Conservation (phyloP, 2,329 filamentous ascomycete species). For the Chrysoporthe cubensis region DNA sequence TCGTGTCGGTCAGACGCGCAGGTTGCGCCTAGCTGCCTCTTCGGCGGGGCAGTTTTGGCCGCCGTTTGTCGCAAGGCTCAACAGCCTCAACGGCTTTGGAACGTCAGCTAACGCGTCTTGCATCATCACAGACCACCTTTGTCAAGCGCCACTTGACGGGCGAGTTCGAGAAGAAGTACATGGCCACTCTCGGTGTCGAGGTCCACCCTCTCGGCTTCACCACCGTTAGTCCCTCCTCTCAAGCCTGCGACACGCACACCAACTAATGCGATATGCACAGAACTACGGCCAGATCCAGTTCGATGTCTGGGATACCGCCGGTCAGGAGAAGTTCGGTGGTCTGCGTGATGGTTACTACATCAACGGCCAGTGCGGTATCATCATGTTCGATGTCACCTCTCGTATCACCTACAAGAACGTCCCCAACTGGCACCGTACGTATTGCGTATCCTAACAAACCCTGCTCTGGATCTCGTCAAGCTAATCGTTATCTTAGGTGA, state of each 20-base stretch:
- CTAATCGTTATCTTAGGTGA: slow-evolving; percentile 66
- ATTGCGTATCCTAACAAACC: neutral
- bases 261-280: slow-evolving; percentile 45
- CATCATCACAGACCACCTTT: slow-evolving; percentile 82
- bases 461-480: neutral
- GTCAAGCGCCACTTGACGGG: slow-evolving; percentile 99
- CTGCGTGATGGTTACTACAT: slow-evolving; percentile 99
- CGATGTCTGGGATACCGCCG: slow-evolving; percentile 98
- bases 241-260: slow-evolving; percentile 32
- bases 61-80: slow-evolving; percentile 30
- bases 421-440: slow-evolving; percentile 99
- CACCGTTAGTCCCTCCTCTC: slow-evolving; percentile 70
- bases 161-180: slow-evolving; percentile 99
- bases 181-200: slow-evolving; percentile 98
- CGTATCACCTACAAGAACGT: slow-evolving; percentile 99
- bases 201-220: slow-evolving; percentile 98
- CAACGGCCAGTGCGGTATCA: slow-evolving; percentile 99
- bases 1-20: slow-evolving; percentile 27
- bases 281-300: slow-evolving; percentile 98
- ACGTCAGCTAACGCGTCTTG: slow-evolving; percentile 27
- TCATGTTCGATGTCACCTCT: slow-evolving; percentile 99
- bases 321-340: slow-evolving; percentile 99
- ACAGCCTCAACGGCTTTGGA: slow-evolving; percentile 2
- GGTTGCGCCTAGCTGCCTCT: slow-evolving; percentile 27
- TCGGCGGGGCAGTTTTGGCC: slow-evolving; percentile 20